These are phyloP conservation scores for Glycine tomentella DNA, from an alignment of 306 rosid genomes.

Conservation along the genomic window DNA sequence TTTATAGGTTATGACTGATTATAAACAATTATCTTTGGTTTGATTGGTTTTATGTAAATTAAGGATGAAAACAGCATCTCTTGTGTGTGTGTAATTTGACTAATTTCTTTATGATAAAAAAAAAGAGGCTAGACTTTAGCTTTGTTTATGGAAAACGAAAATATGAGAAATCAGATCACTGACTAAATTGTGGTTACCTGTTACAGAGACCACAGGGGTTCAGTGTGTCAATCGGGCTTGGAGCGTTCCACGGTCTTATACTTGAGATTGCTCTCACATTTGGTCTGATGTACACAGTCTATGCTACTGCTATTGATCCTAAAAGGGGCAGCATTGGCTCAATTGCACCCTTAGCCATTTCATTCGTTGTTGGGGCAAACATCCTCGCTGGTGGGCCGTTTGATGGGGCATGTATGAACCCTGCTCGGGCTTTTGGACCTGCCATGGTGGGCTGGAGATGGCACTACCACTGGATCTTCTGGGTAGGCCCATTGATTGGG, in stretches of 20 bases:
- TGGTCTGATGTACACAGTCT: conserved; percentile 72
- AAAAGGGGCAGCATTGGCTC: conserved; percentile 71
- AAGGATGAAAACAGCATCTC: too few species aligned
- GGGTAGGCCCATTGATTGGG: conserved; percentile 90
- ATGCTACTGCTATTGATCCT: conserved; percentile 93
- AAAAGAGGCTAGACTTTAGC: too few species aligned
- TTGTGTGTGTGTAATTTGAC: too few species aligned
- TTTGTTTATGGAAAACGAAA: too few species aligned
- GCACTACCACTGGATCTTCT: conserved; percentile 87
- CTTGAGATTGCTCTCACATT: conserved; percentile 81
- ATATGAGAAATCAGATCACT: too few species aligned
- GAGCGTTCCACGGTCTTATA: conserved; percentile 62
- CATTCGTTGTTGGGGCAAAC: conserved; percentile 77
- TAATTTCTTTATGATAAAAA: too few species aligned
- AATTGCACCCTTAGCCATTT: conserved; percentile 81
- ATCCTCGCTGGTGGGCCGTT: conserved; percentile 77
- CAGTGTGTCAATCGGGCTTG: conserved; percentile 58
- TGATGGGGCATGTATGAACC: conserved; percentile 94
- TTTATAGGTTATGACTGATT: too few species aligned
- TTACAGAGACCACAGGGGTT: conserved; percentile 71
- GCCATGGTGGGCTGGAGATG: conserved; percentile 91
- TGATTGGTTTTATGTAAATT: too few species aligned
- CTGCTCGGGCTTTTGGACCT: conserved; percentile 94
- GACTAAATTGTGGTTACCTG: background rate
- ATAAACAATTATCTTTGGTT: too few species aligned